Percentiles rank a stretch among this genome's conserved stretches.
phyloP scores from a whole-genome alignment of 352 stramenopile genomes.

The Phytophthora meadii region DNA sequence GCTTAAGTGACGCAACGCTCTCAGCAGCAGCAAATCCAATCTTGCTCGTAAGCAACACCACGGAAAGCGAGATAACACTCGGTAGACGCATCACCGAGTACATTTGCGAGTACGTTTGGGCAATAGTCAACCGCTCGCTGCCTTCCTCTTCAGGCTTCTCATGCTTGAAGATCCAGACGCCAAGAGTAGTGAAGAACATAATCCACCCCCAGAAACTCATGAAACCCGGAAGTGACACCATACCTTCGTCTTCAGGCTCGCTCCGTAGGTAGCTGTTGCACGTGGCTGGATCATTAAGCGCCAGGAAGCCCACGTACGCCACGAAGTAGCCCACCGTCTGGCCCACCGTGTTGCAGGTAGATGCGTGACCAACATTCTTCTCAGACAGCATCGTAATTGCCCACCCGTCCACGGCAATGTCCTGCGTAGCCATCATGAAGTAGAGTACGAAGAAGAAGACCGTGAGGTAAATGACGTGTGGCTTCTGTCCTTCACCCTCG shows the following conservation, averaged over 20 bases:
- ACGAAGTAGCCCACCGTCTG: constrained; percentile 98
- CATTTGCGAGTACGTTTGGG: constrained; percentile 92
- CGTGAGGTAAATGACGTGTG: constrained; percentile 94
- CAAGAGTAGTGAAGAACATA: constrained; percentile 93
- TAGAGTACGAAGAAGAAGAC: constrained; percentile 98
- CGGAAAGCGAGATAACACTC: constrained; percentile 83
- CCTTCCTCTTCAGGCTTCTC: constrained; percentile 69
- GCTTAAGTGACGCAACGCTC: constrained; percentile 92
- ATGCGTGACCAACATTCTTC: constrained; percentile 96
- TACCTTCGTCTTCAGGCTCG: constrained; percentile 63
- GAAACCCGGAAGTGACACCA: constrained; percentile 90
- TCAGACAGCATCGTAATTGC: constrained; percentile 99
- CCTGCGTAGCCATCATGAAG: constrained; percentile 99
- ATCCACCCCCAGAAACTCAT: constrained; percentile 95
- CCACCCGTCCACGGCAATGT: constrained; percentile 99
- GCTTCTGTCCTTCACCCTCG: constrained; percentile 76
- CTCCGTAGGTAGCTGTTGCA: constrained; percentile 92
- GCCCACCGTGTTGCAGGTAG: constrained; percentile 96
- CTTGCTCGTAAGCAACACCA: constrained; percentile 93
- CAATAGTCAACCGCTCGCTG: constrained; percentile 82
- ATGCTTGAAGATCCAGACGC: constrained; percentile 93
- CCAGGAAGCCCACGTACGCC: constrained; percentile 98
- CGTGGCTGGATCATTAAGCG: constrained; percentile 94
- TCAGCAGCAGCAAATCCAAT: constrained; percentile 93
- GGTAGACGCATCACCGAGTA: constrained; percentile 85